These are phyloP conservation scores for Aspergillus heteromorphus DNA, from an alignment of 495 filamentous ascomycete genomes.

Conservation along the genomic window DNA sequence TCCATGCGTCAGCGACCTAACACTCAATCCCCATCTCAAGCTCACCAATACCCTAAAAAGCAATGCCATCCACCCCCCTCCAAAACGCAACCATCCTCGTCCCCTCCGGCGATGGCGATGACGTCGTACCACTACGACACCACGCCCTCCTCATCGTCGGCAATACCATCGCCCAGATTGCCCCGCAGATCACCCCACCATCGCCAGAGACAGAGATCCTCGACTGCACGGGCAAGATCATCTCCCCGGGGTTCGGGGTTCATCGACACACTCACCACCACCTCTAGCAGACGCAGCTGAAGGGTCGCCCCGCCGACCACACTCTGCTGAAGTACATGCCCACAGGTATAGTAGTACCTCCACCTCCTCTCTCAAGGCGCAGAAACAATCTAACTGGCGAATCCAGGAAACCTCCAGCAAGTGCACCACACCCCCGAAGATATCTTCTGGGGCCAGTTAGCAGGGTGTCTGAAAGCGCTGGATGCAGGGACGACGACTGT, in stretches of 20 bases:
- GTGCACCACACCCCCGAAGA: constrained; percentile 41
- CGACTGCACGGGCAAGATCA: constrained; percentile 50
- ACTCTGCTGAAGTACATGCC: constrained; percentile 37
- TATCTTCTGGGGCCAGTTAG: constrained; percentile 50
- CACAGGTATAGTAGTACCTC: no score
- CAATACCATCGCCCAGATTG: constrained; percentile 19
- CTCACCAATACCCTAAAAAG: no score
- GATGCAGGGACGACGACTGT: constrained; percentile 54
- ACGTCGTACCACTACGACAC: constrained; percentile 12
- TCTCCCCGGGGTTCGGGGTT: constrained; percentile 51
- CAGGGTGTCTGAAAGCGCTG: constrained; percentile 46
- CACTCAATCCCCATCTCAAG: no score
- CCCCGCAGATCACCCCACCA: not conserved
- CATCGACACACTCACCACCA: constrained; percentile 50
- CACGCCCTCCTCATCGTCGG: constrained; percentile 27
- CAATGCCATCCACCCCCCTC: constrained; percentile 13
- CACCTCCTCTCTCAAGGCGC: not conserved
- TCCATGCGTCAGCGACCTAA: no score
- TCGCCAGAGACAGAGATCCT: constrained; percentile 21
- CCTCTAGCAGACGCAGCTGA: constrained; percentile 52
- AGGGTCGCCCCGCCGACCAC: constrained; percentile 33
- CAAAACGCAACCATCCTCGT: constrained; percentile 23
- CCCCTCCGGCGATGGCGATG: constrained; percentile 14
- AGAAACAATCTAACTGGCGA: not conserved
- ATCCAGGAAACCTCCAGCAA: constrained; percentile 25